phyloP scores from a whole-genome alignment of 257 asterid species.

The Mentha longifolia region DNA sequence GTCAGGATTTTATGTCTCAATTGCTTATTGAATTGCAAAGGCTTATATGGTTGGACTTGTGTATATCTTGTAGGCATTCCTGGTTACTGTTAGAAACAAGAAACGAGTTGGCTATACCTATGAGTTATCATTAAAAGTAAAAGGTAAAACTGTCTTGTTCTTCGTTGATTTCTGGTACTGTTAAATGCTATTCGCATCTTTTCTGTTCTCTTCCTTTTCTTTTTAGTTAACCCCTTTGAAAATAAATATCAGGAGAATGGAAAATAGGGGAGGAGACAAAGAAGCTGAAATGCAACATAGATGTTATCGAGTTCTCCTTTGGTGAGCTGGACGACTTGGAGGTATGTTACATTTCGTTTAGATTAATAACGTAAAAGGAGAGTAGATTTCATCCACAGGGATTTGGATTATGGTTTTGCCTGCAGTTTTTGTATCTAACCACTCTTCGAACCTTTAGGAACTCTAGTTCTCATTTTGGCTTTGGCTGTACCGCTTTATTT shows the following conservation, averaged over 20 bases:
- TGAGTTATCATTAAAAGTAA: conserved; percentile 71
- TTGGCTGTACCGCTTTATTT: background rate
- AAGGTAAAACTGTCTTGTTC: conserved; percentile 51
- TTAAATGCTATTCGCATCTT: background rate
- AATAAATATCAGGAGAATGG: conserved; percentile 74
- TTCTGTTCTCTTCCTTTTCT: background rate
- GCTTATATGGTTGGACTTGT: background rate
- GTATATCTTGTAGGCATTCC: conserved; percentile 70
- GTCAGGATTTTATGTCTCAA: background rate
- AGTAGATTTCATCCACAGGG: background rate
- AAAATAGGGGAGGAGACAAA: conserved; percentile 69
- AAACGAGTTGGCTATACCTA: conserved; percentile 95
- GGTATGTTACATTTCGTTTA: conserved; percentile 45
- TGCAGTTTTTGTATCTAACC: too few species aligned
- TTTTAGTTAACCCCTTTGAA: background rate
- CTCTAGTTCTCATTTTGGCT: background rate
- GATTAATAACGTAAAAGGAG: background rate
- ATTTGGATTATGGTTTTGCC: background rate
- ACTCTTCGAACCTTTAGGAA: background rate
- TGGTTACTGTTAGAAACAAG: conserved; percentile 87
- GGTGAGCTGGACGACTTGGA: conserved; percentile 95
- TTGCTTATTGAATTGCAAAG: background rate
- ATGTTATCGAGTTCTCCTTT: conserved; percentile 76
- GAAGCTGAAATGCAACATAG: conserved; percentile 74
- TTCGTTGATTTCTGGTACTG: background rate